phyloP scores from a whole-genome alignment of 2,329 filamentous ascomycete species.

The Colletotrichum graminicola region DNA sequence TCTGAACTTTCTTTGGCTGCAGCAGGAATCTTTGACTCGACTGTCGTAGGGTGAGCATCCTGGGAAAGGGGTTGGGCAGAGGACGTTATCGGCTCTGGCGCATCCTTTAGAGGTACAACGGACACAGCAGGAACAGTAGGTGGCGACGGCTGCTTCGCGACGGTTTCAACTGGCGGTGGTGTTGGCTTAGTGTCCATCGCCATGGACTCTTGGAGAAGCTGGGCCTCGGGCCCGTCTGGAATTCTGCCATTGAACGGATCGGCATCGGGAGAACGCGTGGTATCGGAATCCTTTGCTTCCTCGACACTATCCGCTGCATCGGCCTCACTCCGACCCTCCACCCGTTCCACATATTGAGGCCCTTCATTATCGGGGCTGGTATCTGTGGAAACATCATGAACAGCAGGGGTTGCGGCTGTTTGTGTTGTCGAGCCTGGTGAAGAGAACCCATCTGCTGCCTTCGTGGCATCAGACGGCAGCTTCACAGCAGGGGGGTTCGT shows the following conservation, averaged over 20 bases:
- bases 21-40: slow-evolving; percentile 3
- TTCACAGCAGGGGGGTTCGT: slow-evolving; percentile 48
- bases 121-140: slow-evolving; percentile 12
- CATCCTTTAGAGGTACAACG: neutral
- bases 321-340: slow-evolving; percentile 51
- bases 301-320: slow-evolving; percentile 52
- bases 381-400: slow-evolving; percentile 76
- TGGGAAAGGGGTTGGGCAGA: neutral
- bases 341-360: slow-evolving; percentile 65
- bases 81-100: neutral
- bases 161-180: slow-evolving; percentile 36
- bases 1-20: slow-evolving; percentile 50
- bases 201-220: slow-evolving; percentile 59
- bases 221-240: slow-evolving; percentile 56
- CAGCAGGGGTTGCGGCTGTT: slow-evolving; percentile 78
- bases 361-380: slow-evolving; percentile 81
- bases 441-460: slow-evolving; percentile 60
- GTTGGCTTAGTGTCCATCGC: slow-evolving; percentile 29
- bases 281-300: slow-evolving; percentile 37
- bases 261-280: slow-evolving; percentile 19
- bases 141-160: slow-evolving; percentile 31
- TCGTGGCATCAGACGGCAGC: slow-evolving; percentile 52
- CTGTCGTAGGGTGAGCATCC: neutral
- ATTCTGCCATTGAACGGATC: slow-evolving; percentile 40
- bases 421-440: slow-evolving; percentile 77